A percentile compares a stretch with the other conserved stretches of the same genome.
phyloP scores from a whole-genome alignment of 371 early-diverging fungal species.

The Zopfochytrium polystomum region DNA sequence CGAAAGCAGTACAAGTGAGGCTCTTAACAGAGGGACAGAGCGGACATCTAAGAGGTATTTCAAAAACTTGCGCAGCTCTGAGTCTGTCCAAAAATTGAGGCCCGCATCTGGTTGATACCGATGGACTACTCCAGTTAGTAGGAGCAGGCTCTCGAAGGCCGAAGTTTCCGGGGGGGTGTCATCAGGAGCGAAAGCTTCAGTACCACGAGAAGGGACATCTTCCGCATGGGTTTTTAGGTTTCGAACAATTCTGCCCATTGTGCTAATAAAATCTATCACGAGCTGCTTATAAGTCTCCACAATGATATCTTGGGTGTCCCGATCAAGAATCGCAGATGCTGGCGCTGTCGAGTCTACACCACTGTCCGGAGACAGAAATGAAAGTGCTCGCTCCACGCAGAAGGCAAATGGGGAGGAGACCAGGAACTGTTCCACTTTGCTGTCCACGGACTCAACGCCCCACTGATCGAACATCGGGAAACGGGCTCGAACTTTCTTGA shows the following conservation, averaged over 20 bases:
- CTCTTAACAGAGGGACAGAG: slow-evolving; percentile 41
- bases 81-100: slow-evolving; percentile 67
- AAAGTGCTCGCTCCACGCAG: no score
- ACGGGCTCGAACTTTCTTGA: no score
- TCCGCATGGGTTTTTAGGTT: slow-evolving; percentile 25
- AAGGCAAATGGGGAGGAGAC: no score
- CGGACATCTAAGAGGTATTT: slow-evolving; percentile 67
- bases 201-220: slow-evolving; percentile 13
- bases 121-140: slow-evolving; percentile 51
- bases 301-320: slow-evolving; percentile 29
- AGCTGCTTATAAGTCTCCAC: slow-evolving; percentile 29
- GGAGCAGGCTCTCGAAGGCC: slow-evolving; percentile 15
- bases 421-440: no score
- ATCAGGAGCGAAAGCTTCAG: background rate
- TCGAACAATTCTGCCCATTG: slow-evolving; percentile 23
- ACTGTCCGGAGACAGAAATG: no score
- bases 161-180: background rate
- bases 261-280: slow-evolving; percentile 11
- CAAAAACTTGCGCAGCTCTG: slow-evolving; percentile 62
- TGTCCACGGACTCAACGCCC: no score
- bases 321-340: no score
- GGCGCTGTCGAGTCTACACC: no score
- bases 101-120: slow-evolving; percentile 71
- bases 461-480: no score
- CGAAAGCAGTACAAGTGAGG: slow-evolving; percentile 72